Conservation (phyloP, 1,284 basidiomycete genomes). For the Wolfiporia cocos region DNA sequence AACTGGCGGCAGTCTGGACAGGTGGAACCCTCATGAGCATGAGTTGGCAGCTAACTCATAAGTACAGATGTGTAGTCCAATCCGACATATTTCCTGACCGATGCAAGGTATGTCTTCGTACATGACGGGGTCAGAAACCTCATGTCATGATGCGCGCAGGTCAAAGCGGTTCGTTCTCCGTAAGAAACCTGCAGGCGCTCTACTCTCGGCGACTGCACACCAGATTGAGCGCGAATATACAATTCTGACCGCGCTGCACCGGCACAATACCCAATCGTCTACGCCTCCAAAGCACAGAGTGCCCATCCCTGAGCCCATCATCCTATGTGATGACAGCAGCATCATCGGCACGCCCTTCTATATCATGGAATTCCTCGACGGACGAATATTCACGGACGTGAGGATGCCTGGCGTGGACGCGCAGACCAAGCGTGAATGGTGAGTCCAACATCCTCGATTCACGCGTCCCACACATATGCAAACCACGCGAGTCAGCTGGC, state of each 20-base stretch:
- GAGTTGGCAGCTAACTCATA: too few relatives aligned
- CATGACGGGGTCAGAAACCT: background rate
- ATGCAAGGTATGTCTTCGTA: constrained; percentile 41
- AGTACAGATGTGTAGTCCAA: constrained; percentile 89
- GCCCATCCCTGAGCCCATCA: constrained; percentile 83
- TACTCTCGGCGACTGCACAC: constrained; percentile 87
- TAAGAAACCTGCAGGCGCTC: constrained; percentile 87
- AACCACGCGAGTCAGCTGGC: constrained; percentile 48
- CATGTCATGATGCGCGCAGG: constrained; percentile 26
- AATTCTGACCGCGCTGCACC: constrained; percentile 72
- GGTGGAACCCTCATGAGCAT: too few relatives aligned
- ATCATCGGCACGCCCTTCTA: constrained; percentile 92
- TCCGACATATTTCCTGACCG: constrained; percentile 89
- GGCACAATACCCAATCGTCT: constrained; percentile 56
- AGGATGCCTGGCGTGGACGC: constrained; percentile 66
- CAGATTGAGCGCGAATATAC: constrained; percentile 91
- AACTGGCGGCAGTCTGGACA: constrained; percentile 81
- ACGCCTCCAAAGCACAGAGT: constrained; percentile 51
- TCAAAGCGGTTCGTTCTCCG: constrained; percentile 77
- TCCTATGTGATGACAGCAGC: constrained; percentile 72
- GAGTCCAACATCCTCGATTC: background rate
- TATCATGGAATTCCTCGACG: constrained; percentile 92
- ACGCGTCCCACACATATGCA: background rate
- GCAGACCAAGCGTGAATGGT: constrained; percentile 70
- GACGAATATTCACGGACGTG: constrained; percentile 87